Base-by-base conservation (phyloP, 176 grass and related monocot genomes). In the Raddia distichophylla region DNA sequence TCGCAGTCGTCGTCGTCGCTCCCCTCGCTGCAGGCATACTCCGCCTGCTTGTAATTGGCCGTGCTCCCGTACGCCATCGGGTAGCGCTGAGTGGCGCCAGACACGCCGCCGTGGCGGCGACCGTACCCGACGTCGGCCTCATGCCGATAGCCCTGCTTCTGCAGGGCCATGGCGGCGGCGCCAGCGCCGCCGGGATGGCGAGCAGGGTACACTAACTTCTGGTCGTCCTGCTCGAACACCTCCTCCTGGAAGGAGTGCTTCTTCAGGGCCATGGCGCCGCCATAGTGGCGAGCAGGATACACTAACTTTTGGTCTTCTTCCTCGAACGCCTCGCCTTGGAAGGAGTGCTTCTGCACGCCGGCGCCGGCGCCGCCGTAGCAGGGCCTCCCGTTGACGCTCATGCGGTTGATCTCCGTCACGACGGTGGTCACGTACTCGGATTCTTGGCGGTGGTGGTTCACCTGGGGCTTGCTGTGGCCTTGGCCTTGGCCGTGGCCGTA, bases 401-500 rank as follows among this genome's bases (percentile, higher is more conserved):
- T 50, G n/a, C 60, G 58, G 78, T 76, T 71, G 7, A 86, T 72
- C 78, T 90, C 66, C 7, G 60, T 73, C 27, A 86, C 8, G n/a
- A 90, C 65, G 27, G 27, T 27, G 27, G 27, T 27, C 27, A 27
- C 27, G 27, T 4, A 22, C 14, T 90, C 83, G 52, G 33, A 10
- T 78, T 37, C 73, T 1, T 82, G 74, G 51, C 67, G 61, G 78
- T 78, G 27, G 73, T 82, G 81, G 82, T 51, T 89, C 48, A 85
- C 15, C 64, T 81, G 64, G 4, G 76, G 78, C 50, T 86, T 85
- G 78, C 64, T 64, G 18, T 60, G 13, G 72, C 87, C 46, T 2
- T 78, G 40, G 9, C 71, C 56, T 6, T 83, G 63, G 3, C 60
- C 46, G 0, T 80, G 56, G 34, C 78, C 59, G 37, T 69, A 56